A percentile compares a stretch with the other conserved stretches of the same genome.
Conservation (phyloP, 176 grass and related monocot genomes). For the Eremochloa ophiuroides region DNA sequence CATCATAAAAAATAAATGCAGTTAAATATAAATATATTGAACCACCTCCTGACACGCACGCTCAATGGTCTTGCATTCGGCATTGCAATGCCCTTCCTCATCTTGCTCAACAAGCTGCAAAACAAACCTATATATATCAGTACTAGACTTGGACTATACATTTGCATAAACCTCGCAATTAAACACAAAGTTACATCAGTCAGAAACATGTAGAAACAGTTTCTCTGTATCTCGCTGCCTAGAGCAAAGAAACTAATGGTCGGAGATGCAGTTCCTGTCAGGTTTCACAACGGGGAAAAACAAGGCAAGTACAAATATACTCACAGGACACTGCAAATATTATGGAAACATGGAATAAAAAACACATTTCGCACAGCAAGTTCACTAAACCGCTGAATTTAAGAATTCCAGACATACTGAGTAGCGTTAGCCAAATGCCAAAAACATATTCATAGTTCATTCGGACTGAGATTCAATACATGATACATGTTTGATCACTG, state of each 20-base stretch:
- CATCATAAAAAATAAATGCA: background rate
- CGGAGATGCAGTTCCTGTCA: background rate
- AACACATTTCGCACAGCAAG: background rate
- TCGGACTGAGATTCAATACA: background rate
- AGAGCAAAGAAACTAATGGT: background rate
- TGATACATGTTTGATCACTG: background rate
- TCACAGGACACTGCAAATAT: no score
- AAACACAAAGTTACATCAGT: background rate
- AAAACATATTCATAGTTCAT: background rate
- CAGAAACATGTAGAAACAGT: background rate
- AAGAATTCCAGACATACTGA: background rate
- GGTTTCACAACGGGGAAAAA: background rate
- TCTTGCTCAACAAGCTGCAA: constrained; percentile 91
- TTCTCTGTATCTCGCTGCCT: background rate
- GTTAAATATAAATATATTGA: background rate
- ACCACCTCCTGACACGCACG: constrained; percentile 89
- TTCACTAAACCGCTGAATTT: background rate
- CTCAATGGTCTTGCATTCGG: constrained; percentile 94
- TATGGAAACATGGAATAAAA: background rate
- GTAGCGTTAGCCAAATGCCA: background rate
- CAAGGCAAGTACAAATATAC: background rate
- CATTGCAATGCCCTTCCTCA: constrained; percentile 84
- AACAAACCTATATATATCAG: constrained; percentile 9
- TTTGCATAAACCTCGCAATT: background rate
- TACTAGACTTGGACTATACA: background rate